These are phyloP conservation scores for Fusarium multiceps DNA, from an alignment of 2,329 filamentous ascomycete genomes.

Conservation along the genomic window DNA sequence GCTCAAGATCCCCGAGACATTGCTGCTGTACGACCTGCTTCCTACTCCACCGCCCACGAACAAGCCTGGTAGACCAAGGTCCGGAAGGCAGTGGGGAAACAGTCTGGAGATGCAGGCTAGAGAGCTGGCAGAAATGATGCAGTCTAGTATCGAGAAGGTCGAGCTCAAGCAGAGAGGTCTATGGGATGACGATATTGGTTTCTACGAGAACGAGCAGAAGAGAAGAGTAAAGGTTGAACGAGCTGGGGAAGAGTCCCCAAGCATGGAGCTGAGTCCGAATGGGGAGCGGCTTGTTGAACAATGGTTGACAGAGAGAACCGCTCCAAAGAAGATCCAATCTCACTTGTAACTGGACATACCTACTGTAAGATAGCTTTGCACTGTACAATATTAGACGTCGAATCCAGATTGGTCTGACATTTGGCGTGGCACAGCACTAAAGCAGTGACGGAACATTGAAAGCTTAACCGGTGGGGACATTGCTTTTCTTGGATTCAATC, in stretches of 20 bases:
- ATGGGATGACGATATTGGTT: constrained; percentile 56
- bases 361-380: background rate
- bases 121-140: constrained; percentile 62
- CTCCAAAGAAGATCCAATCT: background rate
- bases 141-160: constrained; percentile 58
- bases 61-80: constrained; percentile 30
- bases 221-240: constrained; percentile 55
- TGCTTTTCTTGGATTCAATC: background rate
- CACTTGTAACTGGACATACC: background rate
- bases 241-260: constrained; percentile 49
- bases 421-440: constrained; percentile 21
- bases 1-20: constrained; percentile 61
- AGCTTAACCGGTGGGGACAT: constrained; percentile 40
- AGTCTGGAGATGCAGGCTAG: constrained; percentile 59
- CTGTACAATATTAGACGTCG: background rate
- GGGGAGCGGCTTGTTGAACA: constrained; percentile 45
- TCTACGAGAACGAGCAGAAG: constrained; percentile 49
- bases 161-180: constrained; percentile 57
- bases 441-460: constrained; percentile 33
- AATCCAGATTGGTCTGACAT: background rate
- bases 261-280: constrained; percentile 43
- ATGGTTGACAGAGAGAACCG: constrained; percentile 48
- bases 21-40: constrained; percentile 60
- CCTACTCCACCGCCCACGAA: constrained; percentile 30
- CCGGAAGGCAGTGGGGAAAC: constrained; percentile 50